Percentiles rank a stretch among this genome's conserved stretches.
These are phyloP conservation scores for Magnolia officinalis DNA, from an alignment of 164 flowering plant genomes.

Conservation along the genomic window DNA sequence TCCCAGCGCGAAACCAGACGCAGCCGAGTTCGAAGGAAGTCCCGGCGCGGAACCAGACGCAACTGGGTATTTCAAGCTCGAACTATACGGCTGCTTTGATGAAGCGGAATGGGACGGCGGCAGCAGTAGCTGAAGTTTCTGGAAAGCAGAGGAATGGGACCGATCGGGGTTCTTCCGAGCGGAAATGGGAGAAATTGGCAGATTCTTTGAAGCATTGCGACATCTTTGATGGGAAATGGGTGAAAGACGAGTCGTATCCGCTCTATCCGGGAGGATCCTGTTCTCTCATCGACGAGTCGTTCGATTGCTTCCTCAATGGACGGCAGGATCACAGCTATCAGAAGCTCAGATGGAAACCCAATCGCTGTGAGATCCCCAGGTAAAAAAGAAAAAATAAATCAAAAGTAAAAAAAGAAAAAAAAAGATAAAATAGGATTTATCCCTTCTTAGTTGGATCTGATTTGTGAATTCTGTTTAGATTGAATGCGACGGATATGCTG, in stretches of 20 bases:
- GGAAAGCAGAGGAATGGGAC: slow-evolving; percentile 24
- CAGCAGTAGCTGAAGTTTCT: neutral
- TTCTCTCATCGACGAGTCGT: slow-evolving; percentile 71
- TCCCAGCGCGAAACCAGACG: neutral
- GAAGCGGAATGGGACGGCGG: slow-evolving; percentile 11
- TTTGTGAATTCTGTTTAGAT: slow-evolving; percentile 35
- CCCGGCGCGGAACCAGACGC: neutral
- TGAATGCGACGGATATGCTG: slow-evolving; percentile 63
- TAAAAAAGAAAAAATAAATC: slow-evolving; percentile 11
- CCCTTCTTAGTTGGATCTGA: neutral
- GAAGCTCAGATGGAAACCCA: slow-evolving; percentile 85
- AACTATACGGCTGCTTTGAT: slow-evolving; percentile 32
- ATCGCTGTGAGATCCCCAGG: slow-evolving; percentile 79
- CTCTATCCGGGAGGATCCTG: slow-evolving; percentile 82
- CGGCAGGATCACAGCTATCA: slow-evolving; percentile 66
- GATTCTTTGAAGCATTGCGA: slow-evolving; percentile 55
- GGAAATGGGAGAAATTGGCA: slow-evolving; percentile 20
- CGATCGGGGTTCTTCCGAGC: neutral
- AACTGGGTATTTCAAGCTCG: slow-evolving; percentile 16
- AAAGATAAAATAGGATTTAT: neutral
- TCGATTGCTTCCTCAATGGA: slow-evolving; percentile 72
- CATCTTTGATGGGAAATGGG: slow-evolving; percentile 85
- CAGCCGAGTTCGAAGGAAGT: neutral
- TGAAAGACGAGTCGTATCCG: slow-evolving; percentile 77
- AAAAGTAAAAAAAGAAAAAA: neutral